Base-by-base conservation (phyloP, 1,284 basidiomycete species). In the Apiotrichum siamense region DNA sequence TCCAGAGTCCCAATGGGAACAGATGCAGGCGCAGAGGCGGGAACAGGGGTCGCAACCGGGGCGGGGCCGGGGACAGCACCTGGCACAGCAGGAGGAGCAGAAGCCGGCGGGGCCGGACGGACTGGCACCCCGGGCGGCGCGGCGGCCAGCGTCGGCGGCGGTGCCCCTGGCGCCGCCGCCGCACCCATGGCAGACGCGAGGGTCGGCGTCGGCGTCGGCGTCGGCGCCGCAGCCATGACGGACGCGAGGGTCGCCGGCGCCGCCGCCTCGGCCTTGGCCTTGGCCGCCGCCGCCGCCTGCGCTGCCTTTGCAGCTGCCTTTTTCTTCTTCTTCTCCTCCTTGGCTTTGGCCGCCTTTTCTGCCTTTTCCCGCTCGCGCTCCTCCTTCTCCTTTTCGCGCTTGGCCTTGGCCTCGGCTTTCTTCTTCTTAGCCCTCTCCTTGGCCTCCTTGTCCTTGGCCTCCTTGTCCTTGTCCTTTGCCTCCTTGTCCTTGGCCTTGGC, bases 291-390 rank as follows among this genome's bases (percentile, higher is more conserved):
- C 20, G 12, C 33, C 26, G n/a, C n/a, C n/a, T n/a, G n/a, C n/a
- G n/a, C n/a, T n/a, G n/a, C n/a, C n/a, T n/a, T n/a, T n/a, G 38
- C 31, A 2, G 38, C 27, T 6, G 44, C 35, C 21, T 54, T 64
- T 31, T 50, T 52, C 39, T 48, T 49, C 49, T 50, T 50, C 37
- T 49, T 50, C 18, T 27, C 41, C 46, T 57, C 52, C 47, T 41
- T 41, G 37, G 37, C 20, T 23, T 39, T n/a, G n/a, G n/a, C n/a
- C n/a, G n/a, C 29, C 15, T 31, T 31, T 7, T 18, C 26, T 21
- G 17, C 38, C 38, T 40, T 31, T 9, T 31, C 29, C 29, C 15
- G 10, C 29, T 9, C 10, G 29, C 15, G 26, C 27, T 42, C 31
- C n/a, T 25, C 39, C 39, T 41, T 40, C 13, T 25, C 38, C 38